Conservation (phyloP, 2,329 filamentous ascomycete species). For the Rhinocladiella mackenziei region DNA sequence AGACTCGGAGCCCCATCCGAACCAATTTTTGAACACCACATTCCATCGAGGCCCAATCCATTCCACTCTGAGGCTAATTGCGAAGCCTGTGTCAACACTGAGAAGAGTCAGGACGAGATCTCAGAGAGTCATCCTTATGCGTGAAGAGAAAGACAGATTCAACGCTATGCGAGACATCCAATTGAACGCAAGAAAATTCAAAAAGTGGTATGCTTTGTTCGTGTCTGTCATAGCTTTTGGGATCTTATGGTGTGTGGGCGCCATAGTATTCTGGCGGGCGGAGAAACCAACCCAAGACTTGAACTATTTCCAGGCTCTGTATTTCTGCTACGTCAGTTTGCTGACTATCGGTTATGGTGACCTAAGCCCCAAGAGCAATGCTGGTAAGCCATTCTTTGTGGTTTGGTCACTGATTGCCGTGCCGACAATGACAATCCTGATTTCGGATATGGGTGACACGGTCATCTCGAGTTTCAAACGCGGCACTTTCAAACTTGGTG, state of each 20-base stretch:
- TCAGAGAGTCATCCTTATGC: conserved; percentile 53
- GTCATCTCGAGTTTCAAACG: conserved; percentile 64
- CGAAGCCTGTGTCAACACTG: conserved; percentile 7
- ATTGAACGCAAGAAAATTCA: conserved; percentile 57
- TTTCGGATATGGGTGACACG: conserved; percentile 79
- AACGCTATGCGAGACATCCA: conserved; percentile 79
- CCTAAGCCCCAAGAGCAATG: conserved; percentile 68
- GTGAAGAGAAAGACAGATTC: conserved; percentile 68
- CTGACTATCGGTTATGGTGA: conserved; percentile 88
- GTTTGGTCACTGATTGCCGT: conserved; percentile 84
- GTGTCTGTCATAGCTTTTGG: conserved; percentile 66
- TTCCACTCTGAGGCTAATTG: conserved; percentile 17
- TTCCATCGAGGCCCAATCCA: conserved; percentile 16
- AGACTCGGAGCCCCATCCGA: conserved; percentile 13
- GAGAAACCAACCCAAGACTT: conserved; percentile 54
- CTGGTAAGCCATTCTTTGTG: conserved; percentile 83
- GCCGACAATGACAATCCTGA: conserved; percentile 82
- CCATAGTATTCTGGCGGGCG: conserved; percentile 65
- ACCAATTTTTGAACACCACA: conserved; percentile 19
- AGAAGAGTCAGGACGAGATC: conserved; percentile 24
- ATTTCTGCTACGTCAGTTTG: conserved; percentile 80
- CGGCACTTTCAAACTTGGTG: conserved; percentile 58
- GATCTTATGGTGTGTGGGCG: conserved; percentile 75
- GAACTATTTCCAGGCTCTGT: conserved; percentile 75
- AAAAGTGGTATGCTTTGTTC: conserved; percentile 69